Conservation (phyloP, 305 asterid species). For the Petunia hybrid region DNA sequence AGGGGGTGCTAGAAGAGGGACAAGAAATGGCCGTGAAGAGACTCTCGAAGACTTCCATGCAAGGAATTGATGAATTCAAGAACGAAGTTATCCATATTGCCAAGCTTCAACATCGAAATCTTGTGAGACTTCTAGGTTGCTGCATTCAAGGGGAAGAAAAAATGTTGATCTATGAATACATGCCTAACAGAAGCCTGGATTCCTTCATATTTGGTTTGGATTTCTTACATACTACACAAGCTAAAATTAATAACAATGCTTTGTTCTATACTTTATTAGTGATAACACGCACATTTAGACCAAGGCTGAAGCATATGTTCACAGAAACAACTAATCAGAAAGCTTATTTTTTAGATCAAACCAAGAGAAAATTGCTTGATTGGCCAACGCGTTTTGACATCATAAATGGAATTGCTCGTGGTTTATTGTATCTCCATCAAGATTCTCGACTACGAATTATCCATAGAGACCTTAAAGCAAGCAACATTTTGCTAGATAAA, state of each 20-base stretch:
- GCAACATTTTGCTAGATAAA: constrained; percentile 22
- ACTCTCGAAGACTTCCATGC: constrained; percentile 24
- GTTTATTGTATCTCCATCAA: constrained; percentile 35
- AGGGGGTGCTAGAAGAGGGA: constrained; percentile 27
- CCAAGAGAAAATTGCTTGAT: not conserved
- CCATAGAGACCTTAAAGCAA: constrained; percentile 37
- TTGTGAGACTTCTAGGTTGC: constrained; percentile 32
- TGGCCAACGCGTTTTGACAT: constrained; percentile 30
- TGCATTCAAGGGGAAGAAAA: constrained; percentile 29
- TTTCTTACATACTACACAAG: not conserved
- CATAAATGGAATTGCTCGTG: constrained; percentile 33
- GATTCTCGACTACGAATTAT: constrained; percentile 36
- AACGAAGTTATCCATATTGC: constrained; percentile 26
- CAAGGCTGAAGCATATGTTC: not conserved
- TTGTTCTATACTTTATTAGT: no score
- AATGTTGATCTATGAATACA: constrained; percentile 30
- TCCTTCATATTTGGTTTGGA: constrained; percentile 29
- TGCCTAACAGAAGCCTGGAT: constrained; percentile 30
- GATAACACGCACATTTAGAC: no score
- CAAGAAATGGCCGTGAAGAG: constrained; percentile 34
- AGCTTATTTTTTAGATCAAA: not conserved
- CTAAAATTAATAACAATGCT: not conserved
- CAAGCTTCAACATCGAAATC: constrained; percentile 30
- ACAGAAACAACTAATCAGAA: not conserved
- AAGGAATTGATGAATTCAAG: constrained; percentile 33